These are phyloP conservation scores for Tetraselmis striata DNA, from an alignment of 139 green algal species.

Conservation along the genomic window DNA sequence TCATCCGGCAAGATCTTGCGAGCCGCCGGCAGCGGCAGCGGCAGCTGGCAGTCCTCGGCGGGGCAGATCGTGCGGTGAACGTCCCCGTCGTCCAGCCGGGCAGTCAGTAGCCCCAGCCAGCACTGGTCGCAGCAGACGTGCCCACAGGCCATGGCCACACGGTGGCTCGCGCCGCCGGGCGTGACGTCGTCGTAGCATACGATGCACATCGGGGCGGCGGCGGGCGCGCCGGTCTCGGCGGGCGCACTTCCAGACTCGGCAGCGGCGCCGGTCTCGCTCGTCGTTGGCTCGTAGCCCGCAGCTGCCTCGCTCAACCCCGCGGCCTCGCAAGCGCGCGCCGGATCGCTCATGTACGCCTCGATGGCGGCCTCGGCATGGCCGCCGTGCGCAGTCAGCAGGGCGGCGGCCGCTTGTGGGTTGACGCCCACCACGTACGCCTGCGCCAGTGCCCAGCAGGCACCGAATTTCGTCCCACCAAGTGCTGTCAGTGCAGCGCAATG, in stretches of 20 bases:
- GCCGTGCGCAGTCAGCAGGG: neutral
- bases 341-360: neutral
- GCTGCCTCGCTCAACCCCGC: neutral
- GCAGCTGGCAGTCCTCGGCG: slow-evolving; percentile 9
- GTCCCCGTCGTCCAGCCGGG: slow-evolving; percentile 12
- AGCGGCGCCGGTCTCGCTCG: neutral
- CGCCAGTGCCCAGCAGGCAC: no score
- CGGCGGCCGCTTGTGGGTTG: neutral
- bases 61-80: slow-evolving; percentile 13
- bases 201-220: neutral
- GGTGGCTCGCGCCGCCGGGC: neutral
- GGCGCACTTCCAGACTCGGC: neutral
- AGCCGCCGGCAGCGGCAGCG: slow-evolving; percentile 2
- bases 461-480: no score
- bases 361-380: neutral
- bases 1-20: slow-evolving; percentile 5
- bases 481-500: no score
- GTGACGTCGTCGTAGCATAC: slow-evolving; percentile 16
- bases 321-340: neutral
- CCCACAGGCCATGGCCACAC: slow-evolving; percentile 9
- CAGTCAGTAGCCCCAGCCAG: slow-evolving; percentile 9
- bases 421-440: neutral
- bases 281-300: neutral
- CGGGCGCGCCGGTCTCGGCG: neutral
- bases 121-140: slow-evolving; percentile 13